Conservation (phyloP, 768 basidiomycete genomes). For the Boletus sp. region DNA sequence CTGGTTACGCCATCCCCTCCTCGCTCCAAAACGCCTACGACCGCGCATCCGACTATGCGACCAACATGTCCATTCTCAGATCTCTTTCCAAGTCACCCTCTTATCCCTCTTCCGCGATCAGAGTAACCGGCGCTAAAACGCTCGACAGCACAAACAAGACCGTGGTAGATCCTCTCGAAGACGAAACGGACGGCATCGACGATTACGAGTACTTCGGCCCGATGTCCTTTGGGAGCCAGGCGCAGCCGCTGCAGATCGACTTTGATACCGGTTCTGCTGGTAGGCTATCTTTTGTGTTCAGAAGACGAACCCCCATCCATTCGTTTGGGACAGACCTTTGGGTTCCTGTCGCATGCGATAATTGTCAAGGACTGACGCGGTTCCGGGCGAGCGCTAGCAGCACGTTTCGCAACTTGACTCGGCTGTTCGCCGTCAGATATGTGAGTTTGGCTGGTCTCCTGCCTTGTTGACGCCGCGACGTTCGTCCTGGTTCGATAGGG, state of each 20-base stretch:
- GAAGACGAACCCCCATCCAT: too few relatives aligned
- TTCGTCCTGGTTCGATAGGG: constrained; percentile 37
- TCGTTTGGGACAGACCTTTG: constrained; percentile 52
- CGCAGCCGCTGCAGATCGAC: constrained; percentile 53
- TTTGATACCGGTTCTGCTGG: constrained; percentile 62
- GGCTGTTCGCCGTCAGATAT: constrained; percentile 43
- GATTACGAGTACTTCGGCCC: constrained; percentile 48
- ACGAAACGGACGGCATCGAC: constrained; percentile 37
- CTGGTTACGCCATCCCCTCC: constrained; percentile 10
- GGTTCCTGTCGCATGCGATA: constrained; percentile 41
- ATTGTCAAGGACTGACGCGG: constrained; percentile 36
- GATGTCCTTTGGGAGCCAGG: constrained; percentile 52
- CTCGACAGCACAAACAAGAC: not conserved
- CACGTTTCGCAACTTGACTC: constrained; percentile 37
- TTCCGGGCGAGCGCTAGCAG: constrained; percentile 41
- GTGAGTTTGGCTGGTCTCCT: constrained; percentile 30
- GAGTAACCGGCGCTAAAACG: not conserved
- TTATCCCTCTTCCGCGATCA: not conserved
- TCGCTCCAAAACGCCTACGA: constrained; percentile 15
- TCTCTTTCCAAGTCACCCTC: not conserved
- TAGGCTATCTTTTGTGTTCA: not conserved
- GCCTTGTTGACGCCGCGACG: not conserved
- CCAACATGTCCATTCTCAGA: constrained; percentile 4
- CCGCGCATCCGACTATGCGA: constrained; percentile 20
- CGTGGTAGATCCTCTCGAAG: constrained; percentile 32